A percentile compares a stretch with the other conserved stretches of the same genome.
Evolutionary conservation across 2,329 filamentous ascomycete genomes (phyloP).

Genomic region (Penicillium carneum): DNA sequence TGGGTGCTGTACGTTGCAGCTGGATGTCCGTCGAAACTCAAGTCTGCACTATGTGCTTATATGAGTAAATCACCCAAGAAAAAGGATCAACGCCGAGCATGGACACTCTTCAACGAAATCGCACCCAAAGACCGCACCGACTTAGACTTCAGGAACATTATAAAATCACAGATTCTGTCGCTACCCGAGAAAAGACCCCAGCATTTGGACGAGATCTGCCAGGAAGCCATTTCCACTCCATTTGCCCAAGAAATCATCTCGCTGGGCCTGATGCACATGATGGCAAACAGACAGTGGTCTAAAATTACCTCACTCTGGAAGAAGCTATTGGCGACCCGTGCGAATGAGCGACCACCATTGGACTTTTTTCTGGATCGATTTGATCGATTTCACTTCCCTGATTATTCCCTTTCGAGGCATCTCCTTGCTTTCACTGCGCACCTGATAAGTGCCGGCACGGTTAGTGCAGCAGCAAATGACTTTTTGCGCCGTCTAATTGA

Average conservation of each 20-base stretch:
- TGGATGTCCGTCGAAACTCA: conserved; percentile 38
- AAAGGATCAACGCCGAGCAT: conserved; percentile 53
- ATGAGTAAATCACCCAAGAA: conserved; percentile 53
- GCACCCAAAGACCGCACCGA: conserved; percentile 46
- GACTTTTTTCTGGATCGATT: background rate
- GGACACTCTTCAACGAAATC: conserved; percentile 57
- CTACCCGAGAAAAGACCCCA: conserved; percentile 41
- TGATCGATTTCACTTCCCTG: background rate
- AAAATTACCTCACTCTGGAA: conserved; percentile 29
- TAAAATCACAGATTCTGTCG: conserved; percentile 54
- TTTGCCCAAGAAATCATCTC: conserved; percentile 38
- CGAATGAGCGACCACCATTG: background rate
- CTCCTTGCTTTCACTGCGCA: background rate
- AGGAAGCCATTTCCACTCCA: conserved; percentile 45
- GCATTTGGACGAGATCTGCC: conserved; percentile 50
- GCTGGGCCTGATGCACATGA: conserved; percentile 42
- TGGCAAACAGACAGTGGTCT: conserved; percentile 45
- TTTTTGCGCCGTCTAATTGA: background rate
- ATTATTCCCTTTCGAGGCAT: conserved; percentile 6
- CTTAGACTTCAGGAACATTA: conserved; percentile 55
- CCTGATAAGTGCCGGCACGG: too few species aligned
- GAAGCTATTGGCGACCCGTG: conserved; percentile 20
- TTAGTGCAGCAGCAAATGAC: background rate
- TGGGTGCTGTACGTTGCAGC: conserved; percentile 53
- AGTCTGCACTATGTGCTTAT: conserved; percentile 46